Evolutionary conservation across 1,284 basidiomycete genomes (phyloP).

Genomic region (Amylostereum areolatum): DNA sequence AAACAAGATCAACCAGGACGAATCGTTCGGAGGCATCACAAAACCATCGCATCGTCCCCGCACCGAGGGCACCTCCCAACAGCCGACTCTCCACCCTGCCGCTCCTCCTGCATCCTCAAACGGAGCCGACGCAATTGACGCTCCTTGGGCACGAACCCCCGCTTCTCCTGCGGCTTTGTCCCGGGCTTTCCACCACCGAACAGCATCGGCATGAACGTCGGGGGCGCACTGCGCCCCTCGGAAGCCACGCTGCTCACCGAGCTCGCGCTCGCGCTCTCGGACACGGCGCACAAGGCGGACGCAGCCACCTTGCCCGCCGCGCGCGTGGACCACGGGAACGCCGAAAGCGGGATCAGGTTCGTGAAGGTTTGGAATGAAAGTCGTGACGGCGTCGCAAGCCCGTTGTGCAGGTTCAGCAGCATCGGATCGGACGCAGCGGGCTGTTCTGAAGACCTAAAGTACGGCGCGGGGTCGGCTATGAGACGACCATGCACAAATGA

Average conservation of each 20-base stretch:
- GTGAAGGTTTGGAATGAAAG: constrained; percentile 40
- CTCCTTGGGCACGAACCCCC: constrained; percentile 51
- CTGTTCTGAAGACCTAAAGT: constrained; percentile 1
- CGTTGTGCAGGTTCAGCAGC: constrained; percentile 6
- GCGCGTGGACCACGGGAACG: constrained; percentile 36
- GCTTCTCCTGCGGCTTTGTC: constrained; percentile 16
- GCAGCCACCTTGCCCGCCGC: constrained; percentile 11
- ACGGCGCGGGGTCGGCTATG: constrained; percentile 18
- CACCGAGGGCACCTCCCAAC: background rate
- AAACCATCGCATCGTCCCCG: background rate
- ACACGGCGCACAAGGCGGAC: constrained; percentile 20
- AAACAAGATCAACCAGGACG: too few relatives aligned
- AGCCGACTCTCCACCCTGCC: constrained; percentile 11
- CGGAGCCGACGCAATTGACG: constrained; percentile 57
- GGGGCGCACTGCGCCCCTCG: constrained; percentile 8
- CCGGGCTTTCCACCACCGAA: constrained; percentile 7
- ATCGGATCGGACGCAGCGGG: constrained; percentile 3
- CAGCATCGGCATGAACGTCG: constrained; percentile 11
- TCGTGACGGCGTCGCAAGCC: constrained; percentile 43
- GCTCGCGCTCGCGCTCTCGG: constrained; percentile 20
- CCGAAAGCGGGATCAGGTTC: constrained; percentile 51
- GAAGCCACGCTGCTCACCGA: constrained; percentile 13
- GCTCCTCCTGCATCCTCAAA: constrained; percentile 41
- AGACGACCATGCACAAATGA: constrained; percentile 29
- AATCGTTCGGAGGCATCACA: background rate